Percentiles rank a stretch among this genome's conserved stretches.
Evolutionary conservation across 2,329 filamentous ascomycete species (phyloP).

Genomic region (Ascocoryne sarcoides): DNA sequence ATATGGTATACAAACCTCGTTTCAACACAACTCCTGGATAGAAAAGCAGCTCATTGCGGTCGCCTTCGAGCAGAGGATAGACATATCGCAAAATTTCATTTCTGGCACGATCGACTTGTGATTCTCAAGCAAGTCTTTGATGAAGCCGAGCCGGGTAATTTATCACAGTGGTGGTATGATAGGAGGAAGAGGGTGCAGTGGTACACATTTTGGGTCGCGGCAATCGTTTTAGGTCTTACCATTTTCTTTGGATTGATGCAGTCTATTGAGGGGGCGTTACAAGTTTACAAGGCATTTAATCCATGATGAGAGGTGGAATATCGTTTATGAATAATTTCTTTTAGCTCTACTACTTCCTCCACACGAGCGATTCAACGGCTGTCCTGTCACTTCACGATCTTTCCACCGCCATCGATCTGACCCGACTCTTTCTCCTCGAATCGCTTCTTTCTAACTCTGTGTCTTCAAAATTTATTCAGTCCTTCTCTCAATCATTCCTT

Average conservation of each 20-base stretch:
- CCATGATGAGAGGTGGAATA: no score
- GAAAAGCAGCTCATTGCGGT: neutral
- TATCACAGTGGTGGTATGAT: slow-evolving; percentile 38
- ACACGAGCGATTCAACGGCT: no score
- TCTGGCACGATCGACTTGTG: slow-evolving; percentile 37
- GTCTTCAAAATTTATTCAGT: no score
- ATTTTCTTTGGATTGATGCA: slow-evolving; percentile 33
- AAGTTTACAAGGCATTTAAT: slow-evolving; percentile 28
- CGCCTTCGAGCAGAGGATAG: slow-evolving; percentile 28
- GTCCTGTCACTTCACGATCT: no score
- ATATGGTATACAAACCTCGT: slow-evolving; percentile 18
- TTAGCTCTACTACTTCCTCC: no score
- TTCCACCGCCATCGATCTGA: no score
- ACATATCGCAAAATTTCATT: slow-evolving; percentile 30
- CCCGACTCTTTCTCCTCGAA: no score
- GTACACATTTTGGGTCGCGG: slow-evolving; percentile 38
- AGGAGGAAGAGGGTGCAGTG: slow-evolving; percentile 35
- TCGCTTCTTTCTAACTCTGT: no score
- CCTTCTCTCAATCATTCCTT: no score
- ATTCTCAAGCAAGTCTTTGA: slow-evolving; percentile 36
- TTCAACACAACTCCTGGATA: neutral
- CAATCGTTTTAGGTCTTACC: slow-evolving; percentile 7
- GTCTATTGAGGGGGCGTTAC: slow-evolving; percentile 33
- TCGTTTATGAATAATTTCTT: no score
- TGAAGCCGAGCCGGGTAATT: slow-evolving; percentile 29